Conservation (phyloP, 208 protist species). For the Trypanosomatidae sp. region DNA sequence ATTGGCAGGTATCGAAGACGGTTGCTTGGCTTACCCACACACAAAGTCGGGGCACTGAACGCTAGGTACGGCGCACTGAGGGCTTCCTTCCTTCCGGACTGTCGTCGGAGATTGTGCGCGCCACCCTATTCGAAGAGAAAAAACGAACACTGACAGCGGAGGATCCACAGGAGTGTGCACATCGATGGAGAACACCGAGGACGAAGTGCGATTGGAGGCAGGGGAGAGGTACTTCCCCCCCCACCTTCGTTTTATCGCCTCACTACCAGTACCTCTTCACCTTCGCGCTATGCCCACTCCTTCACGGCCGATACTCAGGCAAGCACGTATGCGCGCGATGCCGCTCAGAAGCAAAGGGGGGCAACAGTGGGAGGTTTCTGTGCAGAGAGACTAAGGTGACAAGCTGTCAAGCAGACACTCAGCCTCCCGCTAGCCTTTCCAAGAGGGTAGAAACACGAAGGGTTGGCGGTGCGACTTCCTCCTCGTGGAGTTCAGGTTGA, state of each 20-base stretch:
- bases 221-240: neutral
- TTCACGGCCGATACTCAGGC: neutral
- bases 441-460: neutral
- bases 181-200: neutral
- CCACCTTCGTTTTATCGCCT: neutral
- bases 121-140: neutral
- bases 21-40: too few relatives aligned
- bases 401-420: neutral
- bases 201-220: neutral
- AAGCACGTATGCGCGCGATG: neutral
- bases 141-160: neutral
- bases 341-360: neutral
- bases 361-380: neutral
- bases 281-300: neutral
- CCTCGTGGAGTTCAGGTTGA: neutral
- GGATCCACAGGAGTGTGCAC: neutral
- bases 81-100: neutral
- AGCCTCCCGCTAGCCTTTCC: neutral
- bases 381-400: neutral
- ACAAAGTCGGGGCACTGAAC: too few relatives aligned
- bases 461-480: neutral
- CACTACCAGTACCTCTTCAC: neutral
- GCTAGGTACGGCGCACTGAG: too few relatives aligned
- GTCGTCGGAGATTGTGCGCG: neutral
- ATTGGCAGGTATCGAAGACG: neutral